phyloP scores from a whole-genome alignment of 306 rosid genomes.

The Urtica urens region DNA sequence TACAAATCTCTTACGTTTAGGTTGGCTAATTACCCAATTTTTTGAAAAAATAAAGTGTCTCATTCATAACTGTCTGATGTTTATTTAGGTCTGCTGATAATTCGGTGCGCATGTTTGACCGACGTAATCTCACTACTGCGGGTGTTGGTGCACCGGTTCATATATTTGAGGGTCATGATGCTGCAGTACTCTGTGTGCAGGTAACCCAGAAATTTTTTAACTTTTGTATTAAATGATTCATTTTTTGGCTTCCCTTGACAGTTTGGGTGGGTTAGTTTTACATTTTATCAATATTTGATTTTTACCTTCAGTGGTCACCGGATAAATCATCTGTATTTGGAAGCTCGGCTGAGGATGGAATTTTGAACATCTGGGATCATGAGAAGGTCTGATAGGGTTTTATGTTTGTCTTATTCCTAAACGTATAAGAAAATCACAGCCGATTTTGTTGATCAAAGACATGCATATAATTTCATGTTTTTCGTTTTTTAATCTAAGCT shows the following conservation, averaged over 20 bases:
- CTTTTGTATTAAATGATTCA: neutral
- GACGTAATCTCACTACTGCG: conserved; percentile 40
- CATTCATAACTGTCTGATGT: conserved; percentile 11
- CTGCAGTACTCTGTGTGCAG: conserved; percentile 40
- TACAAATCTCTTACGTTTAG: no score
- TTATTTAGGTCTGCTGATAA: conserved; percentile 35
- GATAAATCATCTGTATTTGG: conserved; percentile 94
- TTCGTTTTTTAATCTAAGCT: neutral
- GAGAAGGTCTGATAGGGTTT: conserved; percentile 76
- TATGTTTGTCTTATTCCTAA: no score
- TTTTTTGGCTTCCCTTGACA: neutral
- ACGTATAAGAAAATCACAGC: no score
- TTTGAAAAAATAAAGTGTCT: no score
- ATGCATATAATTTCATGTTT: neutral
- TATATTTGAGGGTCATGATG: conserved; percentile 33
- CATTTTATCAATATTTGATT: neutral
- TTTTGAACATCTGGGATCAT: conserved; percentile 84
- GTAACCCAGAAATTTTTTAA: conserved; percentile 5
- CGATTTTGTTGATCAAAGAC: no score
- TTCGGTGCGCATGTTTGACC: conserved; percentile 69
- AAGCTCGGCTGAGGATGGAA: conserved; percentile 96
- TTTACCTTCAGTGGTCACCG: conserved; percentile 81
- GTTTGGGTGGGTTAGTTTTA: neutral
- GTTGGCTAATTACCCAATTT: no score
- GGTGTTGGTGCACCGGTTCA: conserved; percentile 30